Conservation (phyloP, 805 yeast genomes). For the Candida khao-thaluensis region DNA sequence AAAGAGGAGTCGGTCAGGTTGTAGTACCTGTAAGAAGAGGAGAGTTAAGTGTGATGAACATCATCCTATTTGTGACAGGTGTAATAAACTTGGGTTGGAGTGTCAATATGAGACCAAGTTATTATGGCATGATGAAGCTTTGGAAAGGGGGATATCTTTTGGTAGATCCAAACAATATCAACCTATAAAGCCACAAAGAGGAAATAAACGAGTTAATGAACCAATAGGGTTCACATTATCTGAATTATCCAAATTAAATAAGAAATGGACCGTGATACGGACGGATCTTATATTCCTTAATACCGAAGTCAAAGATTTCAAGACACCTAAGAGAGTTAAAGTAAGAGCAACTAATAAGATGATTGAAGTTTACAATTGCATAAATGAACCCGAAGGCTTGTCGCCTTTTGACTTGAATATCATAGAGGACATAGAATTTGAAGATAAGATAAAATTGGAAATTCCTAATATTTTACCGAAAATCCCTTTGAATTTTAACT, state of each 20-base stretch:
- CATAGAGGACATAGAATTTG: background rate
- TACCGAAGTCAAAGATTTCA: constrained; percentile 19
- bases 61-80: constrained; percentile 31
- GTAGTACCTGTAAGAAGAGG: constrained; percentile 17
- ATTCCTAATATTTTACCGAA: constrained; percentile 1
- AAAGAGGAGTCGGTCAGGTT: constrained; percentile 22
- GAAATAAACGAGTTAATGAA: constrained; percentile 1
- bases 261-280: constrained; percentile 11
- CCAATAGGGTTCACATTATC: constrained; percentile 12
- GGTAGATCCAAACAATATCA: constrained; percentile 30
- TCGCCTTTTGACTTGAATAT: background rate
- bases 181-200: constrained; percentile 11
- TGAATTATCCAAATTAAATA: constrained; percentile 10
- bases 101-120: constrained; percentile 20
- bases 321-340: background rate
- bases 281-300: constrained; percentile 19
- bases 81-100: constrained; percentile 21
- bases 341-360: background rate
- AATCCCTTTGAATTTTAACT: background rate
- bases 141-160: constrained; percentile 31
- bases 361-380: constrained; percentile 4
- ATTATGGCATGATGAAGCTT: constrained; percentile 40
- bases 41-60: constrained; percentile 22
- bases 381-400: background rate
- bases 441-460: background rate